phyloP scores from a whole-genome alignment of 2,329 filamentous ascomycete species.

The Clarireedia hainanense region DNA sequence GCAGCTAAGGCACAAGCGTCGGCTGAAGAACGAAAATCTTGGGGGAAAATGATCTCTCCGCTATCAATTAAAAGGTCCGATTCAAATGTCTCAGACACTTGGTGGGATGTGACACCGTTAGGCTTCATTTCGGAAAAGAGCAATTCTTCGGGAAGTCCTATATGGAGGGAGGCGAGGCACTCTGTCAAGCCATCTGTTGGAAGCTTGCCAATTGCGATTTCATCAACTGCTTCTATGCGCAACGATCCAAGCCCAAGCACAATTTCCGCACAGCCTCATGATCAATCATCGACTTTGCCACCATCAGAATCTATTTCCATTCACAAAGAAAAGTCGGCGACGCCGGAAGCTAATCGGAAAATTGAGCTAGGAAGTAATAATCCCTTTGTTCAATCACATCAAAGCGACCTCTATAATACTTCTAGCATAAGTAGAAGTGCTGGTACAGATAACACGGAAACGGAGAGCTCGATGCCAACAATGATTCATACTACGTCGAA shows the following conservation, averaged over 20 bases:
- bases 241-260: background rate
- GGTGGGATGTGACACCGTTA: conserved; percentile 29
- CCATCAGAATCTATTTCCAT: conserved; percentile 3
- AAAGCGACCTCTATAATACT: conserved; percentile 11
- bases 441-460: background rate
- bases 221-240: conserved; percentile 15
- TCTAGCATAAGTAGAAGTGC: background rate
- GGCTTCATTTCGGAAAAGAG: conserved; percentile 14
- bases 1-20: conserved; percentile 22
- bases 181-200: conserved; percentile 22
- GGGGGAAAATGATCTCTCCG: conserved; percentile 29
- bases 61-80: conserved; percentile 24
- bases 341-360: conserved; percentile 11
- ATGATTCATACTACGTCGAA: conserved; percentile 2
- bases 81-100: conserved; percentile 29
- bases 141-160: conserved; percentile 11
- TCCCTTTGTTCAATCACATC: conserved; percentile 18
- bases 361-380: conserved; percentile 19
- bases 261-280: background rate
- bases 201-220: conserved; percentile 21
- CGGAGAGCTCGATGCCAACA: background rate
- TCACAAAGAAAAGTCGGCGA: conserved; percentile 14
- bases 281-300: background rate
- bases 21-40: conserved; percentile 20
- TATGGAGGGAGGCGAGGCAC: conserved; percentile 22